Evolutionary conservation across 2,329 filamentous ascomycete species (phyloP).

Genomic region (Polytolypa hystricis): DNA sequence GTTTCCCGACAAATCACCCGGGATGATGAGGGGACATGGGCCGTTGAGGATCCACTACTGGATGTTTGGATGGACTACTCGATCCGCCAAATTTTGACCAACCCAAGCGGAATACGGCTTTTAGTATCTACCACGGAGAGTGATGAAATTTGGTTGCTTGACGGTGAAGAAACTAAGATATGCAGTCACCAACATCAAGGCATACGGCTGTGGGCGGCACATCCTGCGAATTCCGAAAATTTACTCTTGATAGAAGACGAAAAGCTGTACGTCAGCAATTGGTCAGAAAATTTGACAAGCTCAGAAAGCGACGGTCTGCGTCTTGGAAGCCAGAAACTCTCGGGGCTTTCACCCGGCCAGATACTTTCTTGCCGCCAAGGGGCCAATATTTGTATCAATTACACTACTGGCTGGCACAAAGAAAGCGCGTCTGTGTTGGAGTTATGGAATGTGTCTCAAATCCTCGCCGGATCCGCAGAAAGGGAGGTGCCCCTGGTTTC

Average conservation of each 20-base stretch:
- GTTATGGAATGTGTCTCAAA: neutral
- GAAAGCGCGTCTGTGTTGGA: neutral
- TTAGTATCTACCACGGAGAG: neutral
- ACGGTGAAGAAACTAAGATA: neutral
- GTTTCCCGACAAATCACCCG: neutral
- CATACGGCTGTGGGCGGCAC: neutral
- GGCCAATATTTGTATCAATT: neutral
- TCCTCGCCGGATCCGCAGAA: neutral
- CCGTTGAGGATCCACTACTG: neutral
- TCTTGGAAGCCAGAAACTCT: neutral
- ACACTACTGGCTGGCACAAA: neutral
- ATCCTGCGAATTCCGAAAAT: neutral
- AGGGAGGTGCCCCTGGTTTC: neutral
- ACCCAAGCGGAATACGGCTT: neutral
- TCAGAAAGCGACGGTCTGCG: neutral
- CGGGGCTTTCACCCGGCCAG: neutral
- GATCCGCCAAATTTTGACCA: conserved; percentile 1
- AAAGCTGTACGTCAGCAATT: neutral
- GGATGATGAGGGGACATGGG: neutral
- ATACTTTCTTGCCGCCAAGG: neutral
- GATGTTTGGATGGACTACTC: neutral
- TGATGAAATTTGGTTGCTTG: neutral
- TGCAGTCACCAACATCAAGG: too few relatives aligned
- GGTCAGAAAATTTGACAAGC: neutral
- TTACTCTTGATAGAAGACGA: neutral